Conservation (phyloP, 1,284 basidiomycete species). For the Filobasidium uniguttulatum region DNA sequence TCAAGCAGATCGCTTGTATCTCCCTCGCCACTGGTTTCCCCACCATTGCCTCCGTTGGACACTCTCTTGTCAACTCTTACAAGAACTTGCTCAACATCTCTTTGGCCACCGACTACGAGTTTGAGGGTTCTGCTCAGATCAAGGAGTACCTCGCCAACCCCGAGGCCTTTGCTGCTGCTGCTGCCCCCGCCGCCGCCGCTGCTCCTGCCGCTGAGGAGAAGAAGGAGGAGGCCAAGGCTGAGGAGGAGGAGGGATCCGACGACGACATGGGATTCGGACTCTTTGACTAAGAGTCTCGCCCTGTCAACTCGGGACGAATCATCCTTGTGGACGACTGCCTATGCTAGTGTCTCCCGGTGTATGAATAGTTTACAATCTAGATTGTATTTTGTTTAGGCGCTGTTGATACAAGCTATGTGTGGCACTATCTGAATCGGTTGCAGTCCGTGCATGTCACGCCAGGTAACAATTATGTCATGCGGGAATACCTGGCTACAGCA, state of each 20-base stretch:
- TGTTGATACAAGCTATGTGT: too few relatives aligned
- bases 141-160: constrained; percentile 97
- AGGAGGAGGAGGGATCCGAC: constrained; percentile 56
- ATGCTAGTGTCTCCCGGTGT: too few relatives aligned
- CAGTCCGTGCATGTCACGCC: too few relatives aligned
- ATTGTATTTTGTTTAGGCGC: too few relatives aligned
- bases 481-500: too few relatives aligned
- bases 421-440: too few relatives aligned
- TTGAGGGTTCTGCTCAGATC: constrained; percentile 85
- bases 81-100: constrained; percentile 93
- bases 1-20: constrained; percentile 92
- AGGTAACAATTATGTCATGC: too few relatives aligned
- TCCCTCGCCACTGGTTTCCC: constrained; percentile 93
- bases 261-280: constrained; percentile 57
- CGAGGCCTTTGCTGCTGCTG: constrained; percentile 76
- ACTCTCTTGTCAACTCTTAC: constrained; percentile 96
- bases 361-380: too few relatives aligned
- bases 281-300: constrained; percentile 53
- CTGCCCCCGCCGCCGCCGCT: constrained; percentile 45
- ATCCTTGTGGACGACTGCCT: too few relatives aligned
- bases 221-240: constrained; percentile 45
- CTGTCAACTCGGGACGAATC: neutral
- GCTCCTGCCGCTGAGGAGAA: constrained; percentile 42
- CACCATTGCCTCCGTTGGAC: constrained; percentile 81
- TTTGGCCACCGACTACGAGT: constrained; percentile 84